Percentiles rank a stretch among this genome's conserved stretches.
Evolutionary conservation across 129 eudicot species (phyloP).

Genomic region (Deinandra increscens): DNA sequence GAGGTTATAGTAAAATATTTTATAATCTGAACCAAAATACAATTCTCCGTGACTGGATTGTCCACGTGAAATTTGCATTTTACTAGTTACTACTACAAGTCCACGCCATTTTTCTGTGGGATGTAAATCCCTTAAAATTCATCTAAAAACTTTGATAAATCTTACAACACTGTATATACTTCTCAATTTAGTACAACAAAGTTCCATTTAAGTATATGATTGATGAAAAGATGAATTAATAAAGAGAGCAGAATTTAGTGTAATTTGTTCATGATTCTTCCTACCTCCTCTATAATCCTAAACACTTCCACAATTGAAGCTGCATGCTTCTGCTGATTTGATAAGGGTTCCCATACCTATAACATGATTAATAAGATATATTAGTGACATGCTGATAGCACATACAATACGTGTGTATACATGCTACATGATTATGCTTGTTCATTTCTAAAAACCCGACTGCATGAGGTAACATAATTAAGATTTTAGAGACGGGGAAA

Average conservation of each 20-base stretch:
- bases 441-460: neutral
- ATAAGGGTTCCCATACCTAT: slow-evolving; percentile 94
- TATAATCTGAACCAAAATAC: neutral
- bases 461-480: neutral
- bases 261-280: slow-evolving; percentile 12
- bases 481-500: neutral
- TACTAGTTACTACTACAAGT: neutral
- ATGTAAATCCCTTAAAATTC: neutral
- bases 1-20: slow-evolving; percentile 6
- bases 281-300: slow-evolving; percentile 90
- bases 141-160: neutral
- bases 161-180: neutral
- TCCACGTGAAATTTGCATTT: neutral
- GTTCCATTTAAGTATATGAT: neutral
- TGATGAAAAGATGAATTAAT: neutral
- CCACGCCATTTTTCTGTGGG: neutral
- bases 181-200: neutral
- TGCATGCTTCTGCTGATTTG: slow-evolving; percentile 83
- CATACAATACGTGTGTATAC: neutral
- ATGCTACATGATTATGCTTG: neutral
- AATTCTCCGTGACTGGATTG: neutral
- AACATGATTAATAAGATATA: slow-evolving; percentile 7
- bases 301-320: slow-evolving; percentile 91
- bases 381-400: slow-evolving; percentile 18
- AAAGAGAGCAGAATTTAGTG: neutral